phyloP scores from a whole-genome alignment of 139 green algal species.

The Picochlorum costavermella region DNA sequence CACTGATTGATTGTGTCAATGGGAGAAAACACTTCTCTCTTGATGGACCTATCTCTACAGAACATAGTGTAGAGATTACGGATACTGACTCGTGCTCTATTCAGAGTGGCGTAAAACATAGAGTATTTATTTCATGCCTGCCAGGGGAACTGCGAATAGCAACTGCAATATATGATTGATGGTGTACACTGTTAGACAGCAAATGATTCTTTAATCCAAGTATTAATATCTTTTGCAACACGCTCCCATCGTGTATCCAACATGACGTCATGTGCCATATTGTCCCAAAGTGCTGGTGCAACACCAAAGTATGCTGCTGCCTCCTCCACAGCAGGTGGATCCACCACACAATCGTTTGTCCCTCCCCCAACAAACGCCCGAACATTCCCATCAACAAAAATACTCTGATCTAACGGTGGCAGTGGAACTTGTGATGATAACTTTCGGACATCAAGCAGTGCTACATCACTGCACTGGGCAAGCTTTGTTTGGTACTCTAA shows the following conservation, averaged over 20 bases:
- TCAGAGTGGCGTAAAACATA: background rate
- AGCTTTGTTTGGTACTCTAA: slow-evolving; percentile 45
- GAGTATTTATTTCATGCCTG: background rate
- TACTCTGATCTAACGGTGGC: slow-evolving; percentile 16
- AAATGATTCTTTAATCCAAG: slow-evolving; percentile 30
- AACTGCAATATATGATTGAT: background rate
- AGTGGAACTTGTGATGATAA: slow-evolving; percentile 44
- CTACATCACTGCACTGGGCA: slow-evolving; percentile 24
- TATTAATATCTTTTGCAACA: slow-evolving; percentile 38
- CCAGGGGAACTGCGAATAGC: background rate
- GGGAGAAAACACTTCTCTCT: background rate
- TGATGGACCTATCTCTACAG: background rate
- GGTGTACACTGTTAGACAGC: background rate
- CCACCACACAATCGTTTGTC: slow-evolving; percentile 50
- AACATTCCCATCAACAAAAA: slow-evolving; percentile 22
- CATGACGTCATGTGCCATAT: slow-evolving; percentile 80
- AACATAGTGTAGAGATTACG: background rate
- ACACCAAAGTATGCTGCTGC: slow-evolving; percentile 38
- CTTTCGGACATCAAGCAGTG: slow-evolving; percentile 44
- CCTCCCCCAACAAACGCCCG: slow-evolving; percentile 54
- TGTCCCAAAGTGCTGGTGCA: slow-evolving; percentile 35
- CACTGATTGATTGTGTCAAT: background rate
- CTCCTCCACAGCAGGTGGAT: slow-evolving; percentile 41
- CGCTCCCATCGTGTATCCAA: slow-evolving; percentile 61
- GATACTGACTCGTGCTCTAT: too few species aligned